phyloP scores from a whole-genome alignment of 306 rosid species.

The Prunus campanulata region DNA sequence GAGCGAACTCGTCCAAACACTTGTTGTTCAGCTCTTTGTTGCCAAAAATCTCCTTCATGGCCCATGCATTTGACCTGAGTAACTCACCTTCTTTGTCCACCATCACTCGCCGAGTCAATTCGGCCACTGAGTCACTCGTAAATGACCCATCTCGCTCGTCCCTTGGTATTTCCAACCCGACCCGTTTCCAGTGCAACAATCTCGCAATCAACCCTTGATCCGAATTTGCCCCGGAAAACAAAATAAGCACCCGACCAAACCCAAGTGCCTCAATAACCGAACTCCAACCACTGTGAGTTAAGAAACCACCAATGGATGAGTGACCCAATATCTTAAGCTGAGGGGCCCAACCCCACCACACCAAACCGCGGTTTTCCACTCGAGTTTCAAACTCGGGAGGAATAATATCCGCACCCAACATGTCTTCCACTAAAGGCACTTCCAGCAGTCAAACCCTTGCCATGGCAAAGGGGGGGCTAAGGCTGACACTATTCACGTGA shows the following conservation, averaged over 20 bases:
- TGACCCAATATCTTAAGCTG: slow-evolving; percentile 14
- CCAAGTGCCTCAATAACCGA: slow-evolving; percentile 22
- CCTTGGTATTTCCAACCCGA: slow-evolving; percentile 19
- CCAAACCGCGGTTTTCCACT: slow-evolving; percentile 4
- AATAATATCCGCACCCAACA: neutral
- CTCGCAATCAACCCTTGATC: slow-evolving; percentile 17
- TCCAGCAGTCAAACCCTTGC: no score
- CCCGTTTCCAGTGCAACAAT: neutral
- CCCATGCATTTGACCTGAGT: slow-evolving; percentile 3
- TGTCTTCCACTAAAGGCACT: neutral
- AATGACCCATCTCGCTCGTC: slow-evolving; percentile 13
- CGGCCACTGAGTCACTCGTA: slow-evolving; percentile 16
- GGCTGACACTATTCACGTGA: no score
- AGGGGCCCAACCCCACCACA: slow-evolving; percentile 24
- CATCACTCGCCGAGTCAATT: slow-evolving; percentile 15
- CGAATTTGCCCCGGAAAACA: slow-evolving; percentile 10
- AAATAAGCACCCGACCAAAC: slow-evolving; percentile 7
- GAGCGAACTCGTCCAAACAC: slow-evolving; percentile 4
- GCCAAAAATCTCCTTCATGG: slow-evolving; percentile 12
- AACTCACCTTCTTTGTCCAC: slow-evolving; percentile 10
- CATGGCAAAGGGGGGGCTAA: no score
- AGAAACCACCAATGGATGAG: neutral
- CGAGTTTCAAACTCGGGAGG: slow-evolving; percentile 1
- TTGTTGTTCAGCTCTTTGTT: neutral
- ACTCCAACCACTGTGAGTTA: slow-evolving; percentile 32